These are phyloP conservation scores for Cryptosporidium tyzzeri DNA, from an alignment of 169 alveolate species.

Conservation along the genomic window DNA sequence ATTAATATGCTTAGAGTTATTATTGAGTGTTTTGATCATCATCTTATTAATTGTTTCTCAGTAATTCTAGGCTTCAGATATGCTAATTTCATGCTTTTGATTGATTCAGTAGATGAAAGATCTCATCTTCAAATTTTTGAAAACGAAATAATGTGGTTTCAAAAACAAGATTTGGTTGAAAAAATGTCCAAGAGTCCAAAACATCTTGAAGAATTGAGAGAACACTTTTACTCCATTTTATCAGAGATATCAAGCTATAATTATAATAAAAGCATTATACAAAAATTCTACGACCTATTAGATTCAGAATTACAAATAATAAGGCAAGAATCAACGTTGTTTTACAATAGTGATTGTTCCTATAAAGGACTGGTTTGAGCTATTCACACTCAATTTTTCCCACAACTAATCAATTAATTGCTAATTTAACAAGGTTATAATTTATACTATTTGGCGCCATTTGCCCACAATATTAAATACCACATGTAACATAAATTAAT, in stretches of 20 bases:
- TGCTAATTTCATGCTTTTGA: conserved; percentile 17
- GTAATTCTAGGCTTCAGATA: conserved; percentile 38
- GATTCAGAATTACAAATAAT: background rate
- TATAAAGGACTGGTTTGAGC: background rate
- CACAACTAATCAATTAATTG: background rate
- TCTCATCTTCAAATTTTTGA: conserved; percentile 21
- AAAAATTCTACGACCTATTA: background rate
- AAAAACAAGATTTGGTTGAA: conserved; percentile 10
- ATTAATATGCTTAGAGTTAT: conserved; percentile 8
- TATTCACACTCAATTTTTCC: background rate
- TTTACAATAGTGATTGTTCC: background rate
- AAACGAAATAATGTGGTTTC: conserved; percentile 39
- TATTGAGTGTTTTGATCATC: background rate
- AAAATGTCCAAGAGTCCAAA: conserved; percentile 1
- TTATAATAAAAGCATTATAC: background rate
- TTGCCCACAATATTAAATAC: background rate
- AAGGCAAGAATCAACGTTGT: background rate
- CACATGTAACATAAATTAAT: background rate
- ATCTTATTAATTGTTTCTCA: conserved; percentile 1
- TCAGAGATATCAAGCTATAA: conserved; percentile 4
- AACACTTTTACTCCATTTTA: conserved; percentile 6
- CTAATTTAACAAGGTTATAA: background rate
- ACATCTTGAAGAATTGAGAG: conserved; percentile 10
- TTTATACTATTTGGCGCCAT: background rate
- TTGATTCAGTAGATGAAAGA: background rate